A percentile compares a stretch with the other conserved stretches of the same genome.
These are phyloP conservation scores for Penicillium crystallinum DNA, from an alignment of 495 filamentous ascomycete genomes.

Conservation along the genomic window DNA sequence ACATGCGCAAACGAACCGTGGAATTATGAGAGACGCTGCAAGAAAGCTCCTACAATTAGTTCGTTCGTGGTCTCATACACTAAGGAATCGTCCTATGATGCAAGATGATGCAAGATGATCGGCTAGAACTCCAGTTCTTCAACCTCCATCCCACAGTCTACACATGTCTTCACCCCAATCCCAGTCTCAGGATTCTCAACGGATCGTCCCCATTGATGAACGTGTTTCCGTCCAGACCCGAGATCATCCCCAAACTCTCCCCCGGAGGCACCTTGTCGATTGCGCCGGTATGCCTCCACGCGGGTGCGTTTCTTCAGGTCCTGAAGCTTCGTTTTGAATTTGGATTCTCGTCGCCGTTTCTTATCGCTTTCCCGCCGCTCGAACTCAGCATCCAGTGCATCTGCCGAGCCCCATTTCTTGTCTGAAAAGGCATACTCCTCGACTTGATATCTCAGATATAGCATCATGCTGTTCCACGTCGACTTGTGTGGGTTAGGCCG, in stretches of 20 bases:
- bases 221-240: slow-evolving; percentile 63
- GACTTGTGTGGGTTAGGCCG: slow-evolving; percentile 92
- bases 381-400: slow-evolving; percentile 86
- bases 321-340: slow-evolving; percentile 81
- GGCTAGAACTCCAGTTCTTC: slow-evolving; percentile 84
- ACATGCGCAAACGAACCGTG: no score
- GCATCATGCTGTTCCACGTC: slow-evolving; percentile 98
- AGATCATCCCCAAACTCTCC: slow-evolving; percentile 75
- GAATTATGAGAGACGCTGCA: no score
- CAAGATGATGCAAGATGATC: background rate
- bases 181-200: slow-evolving; percentile 76
- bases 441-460: slow-evolving; percentile 88
- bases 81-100: slow-evolving; percentile 1
- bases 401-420: slow-evolving; percentile 81
- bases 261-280: slow-evolving; percentile 47
- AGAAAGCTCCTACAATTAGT: background rate
- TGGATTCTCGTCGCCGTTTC: slow-evolving; percentile 82
- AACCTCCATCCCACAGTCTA: slow-evolving; percentile 91
- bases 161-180: slow-evolving; percentile 75
- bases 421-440: slow-evolving; percentile 81
- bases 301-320: slow-evolving; percentile 92
- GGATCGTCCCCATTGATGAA: slow-evolving; percentile 84
- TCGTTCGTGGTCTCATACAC: slow-evolving; percentile 8
- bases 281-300: slow-evolving; percentile 80
- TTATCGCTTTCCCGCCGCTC: slow-evolving; percentile 72